phyloP scores from a whole-genome alignment of 768 basidiomycete species.

The Naganishia onofrii region DNA sequence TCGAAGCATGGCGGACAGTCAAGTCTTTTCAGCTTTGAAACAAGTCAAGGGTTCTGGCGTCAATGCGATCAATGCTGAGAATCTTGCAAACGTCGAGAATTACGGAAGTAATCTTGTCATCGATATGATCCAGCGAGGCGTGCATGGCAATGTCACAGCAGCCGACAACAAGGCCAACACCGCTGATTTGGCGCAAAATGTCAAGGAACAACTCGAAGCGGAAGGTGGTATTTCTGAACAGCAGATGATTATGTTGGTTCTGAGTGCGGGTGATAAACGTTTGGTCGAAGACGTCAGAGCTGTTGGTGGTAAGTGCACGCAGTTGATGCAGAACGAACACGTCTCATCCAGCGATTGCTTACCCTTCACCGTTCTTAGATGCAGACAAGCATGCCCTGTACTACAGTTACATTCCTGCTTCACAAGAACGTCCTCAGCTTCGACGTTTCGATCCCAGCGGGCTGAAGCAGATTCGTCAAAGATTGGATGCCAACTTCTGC shows the following conservation, averaged over 20 bases:
- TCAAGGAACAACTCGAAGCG: slow-evolving; percentile 60
- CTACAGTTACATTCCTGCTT: slow-evolving; percentile 89
- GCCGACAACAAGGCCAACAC: slow-evolving; percentile 61
- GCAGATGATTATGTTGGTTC: slow-evolving; percentile 93
- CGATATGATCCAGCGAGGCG: slow-evolving; percentile 50
- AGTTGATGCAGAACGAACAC: neutral
- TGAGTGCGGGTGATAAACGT: slow-evolving; percentile 71
- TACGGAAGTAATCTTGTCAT: slow-evolving; percentile 77
- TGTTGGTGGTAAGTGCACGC: slow-evolving; percentile 68
- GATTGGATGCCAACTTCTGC: slow-evolving; percentile 85
- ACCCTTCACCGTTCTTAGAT: slow-evolving; percentile 44
- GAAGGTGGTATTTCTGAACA: slow-evolving; percentile 71
- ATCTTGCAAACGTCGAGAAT: slow-evolving; percentile 81
- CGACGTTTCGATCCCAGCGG: slow-evolving; percentile 91
- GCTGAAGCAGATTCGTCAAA: slow-evolving; percentile 88
- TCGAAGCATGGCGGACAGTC: neutral
- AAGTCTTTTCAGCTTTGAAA: neutral
- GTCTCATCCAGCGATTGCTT: neutral
- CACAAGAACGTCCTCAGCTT: slow-evolving; percentile 77
- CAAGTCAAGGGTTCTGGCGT: slow-evolving; percentile 18
- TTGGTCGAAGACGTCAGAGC: slow-evolving; percentile 67
- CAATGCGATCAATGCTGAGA: slow-evolving; percentile 69
- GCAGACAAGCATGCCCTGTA: slow-evolving; percentile 92
- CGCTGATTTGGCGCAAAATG: slow-evolving; percentile 42
- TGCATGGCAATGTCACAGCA: slow-evolving; percentile 42